Evolutionary conservation across 371 early-diverging fungal species (phyloP).

Genomic region (Encephalitozoon romaleae): DNA sequence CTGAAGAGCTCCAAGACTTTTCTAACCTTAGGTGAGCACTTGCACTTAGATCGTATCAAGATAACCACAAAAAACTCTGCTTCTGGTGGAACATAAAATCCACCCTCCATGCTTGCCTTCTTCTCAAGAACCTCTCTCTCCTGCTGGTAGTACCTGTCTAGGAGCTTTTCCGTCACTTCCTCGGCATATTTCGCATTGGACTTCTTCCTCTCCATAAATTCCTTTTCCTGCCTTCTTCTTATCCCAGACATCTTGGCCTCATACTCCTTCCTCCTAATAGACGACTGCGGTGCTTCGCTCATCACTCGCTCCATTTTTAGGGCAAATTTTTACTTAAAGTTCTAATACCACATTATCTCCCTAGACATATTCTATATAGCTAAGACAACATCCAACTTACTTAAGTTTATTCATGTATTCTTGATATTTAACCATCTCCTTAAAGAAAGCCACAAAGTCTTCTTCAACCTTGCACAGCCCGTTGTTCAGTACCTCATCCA

Average conservation of each 20-base stretch:
- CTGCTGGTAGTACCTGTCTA: conserved; percentile 30
- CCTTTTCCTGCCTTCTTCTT: conserved; percentile 9
- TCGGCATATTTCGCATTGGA: conserved; percentile 34
- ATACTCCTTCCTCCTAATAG: conserved; percentile 35
- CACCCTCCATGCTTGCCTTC: conserved; percentile 44
- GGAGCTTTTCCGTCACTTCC: conserved; percentile 20
- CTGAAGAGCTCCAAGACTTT: conserved; percentile 95
- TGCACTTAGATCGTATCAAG: conserved; percentile 85
- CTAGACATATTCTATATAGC: background rate
- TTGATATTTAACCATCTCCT: background rate
- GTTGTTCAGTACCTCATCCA: background rate
- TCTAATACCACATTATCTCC: background rate
- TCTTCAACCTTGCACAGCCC: background rate
- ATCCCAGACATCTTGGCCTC: conserved; percentile 16
- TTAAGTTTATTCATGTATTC: background rate
- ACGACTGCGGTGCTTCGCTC: conserved; percentile 28
- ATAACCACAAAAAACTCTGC: conserved; percentile 58
- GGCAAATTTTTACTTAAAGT: conserved; percentile 18
- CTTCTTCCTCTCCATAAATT: conserved; percentile 15
- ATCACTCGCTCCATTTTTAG: conserved; percentile 8
- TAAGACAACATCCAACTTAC: background rate
- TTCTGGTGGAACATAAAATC: conserved; percentile 57
- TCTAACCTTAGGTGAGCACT: conserved; percentile 94
- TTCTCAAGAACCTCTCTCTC: conserved; percentile 36
- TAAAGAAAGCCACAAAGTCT: background rate